phyloP scores from a whole-genome alignment of 75 land plant genomes.

The Picea sitchensis region DNA sequence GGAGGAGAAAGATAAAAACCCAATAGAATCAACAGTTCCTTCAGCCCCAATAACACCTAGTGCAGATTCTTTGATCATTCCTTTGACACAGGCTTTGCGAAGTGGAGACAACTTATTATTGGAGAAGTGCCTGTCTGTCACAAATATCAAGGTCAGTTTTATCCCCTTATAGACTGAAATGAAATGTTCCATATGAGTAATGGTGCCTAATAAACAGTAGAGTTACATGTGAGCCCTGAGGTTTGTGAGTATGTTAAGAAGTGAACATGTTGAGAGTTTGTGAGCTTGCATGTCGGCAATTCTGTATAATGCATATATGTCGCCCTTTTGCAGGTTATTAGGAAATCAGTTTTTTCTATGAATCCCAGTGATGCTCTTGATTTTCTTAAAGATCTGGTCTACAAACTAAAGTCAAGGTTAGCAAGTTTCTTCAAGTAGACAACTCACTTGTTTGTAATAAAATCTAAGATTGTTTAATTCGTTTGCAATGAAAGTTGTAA shows the following conservation, averaged over 20 bases:
- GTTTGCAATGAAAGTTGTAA: too few species aligned
- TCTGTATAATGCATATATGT: neutral
- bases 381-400: conserved; percentile 17
- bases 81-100: conserved; percentile 30
- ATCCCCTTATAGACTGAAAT: neutral
- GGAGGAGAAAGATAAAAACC: neutral
- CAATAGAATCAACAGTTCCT: neutral
- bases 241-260: neutral
- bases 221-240: neutral
- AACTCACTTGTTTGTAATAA: too few species aligned
- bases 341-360: conserved; percentile 24
- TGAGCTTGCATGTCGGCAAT: neutral
- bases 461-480: too few species aligned
- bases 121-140: conserved; percentile 25
- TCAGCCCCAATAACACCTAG: conserved; percentile 9
- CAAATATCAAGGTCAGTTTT: conserved; percentile 17
- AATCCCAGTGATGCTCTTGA: conserved; percentile 23
- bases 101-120: conserved; percentile 28
- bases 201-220: too few species aligned
- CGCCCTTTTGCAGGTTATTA: conserved; percentile 10
- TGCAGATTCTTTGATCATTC: conserved; percentile 33
- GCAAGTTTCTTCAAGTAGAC: neutral
- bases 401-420: conserved; percentile 23
- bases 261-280: neutral
- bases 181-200: too few species aligned